phyloP scores from a whole-genome alignment of 192 early-diverging fungal genomes.

The Podila verticillata region DNA sequence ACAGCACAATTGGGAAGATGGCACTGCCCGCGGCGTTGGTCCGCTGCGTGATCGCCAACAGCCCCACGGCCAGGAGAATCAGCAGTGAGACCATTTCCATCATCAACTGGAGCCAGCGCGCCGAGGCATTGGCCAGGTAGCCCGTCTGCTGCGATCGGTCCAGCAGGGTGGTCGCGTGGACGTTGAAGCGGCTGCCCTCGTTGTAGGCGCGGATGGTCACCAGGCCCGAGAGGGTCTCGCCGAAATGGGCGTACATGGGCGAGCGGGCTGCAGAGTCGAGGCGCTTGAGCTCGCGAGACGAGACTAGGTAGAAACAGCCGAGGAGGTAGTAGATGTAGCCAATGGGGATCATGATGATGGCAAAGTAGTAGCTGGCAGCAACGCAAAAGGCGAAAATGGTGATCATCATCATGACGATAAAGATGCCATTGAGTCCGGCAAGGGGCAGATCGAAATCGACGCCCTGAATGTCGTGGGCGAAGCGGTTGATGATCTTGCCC shows the following conservation, averaged over 20 bases:
- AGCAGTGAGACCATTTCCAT: slow-evolving; percentile 79
- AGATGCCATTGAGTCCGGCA: slow-evolving; percentile 51
- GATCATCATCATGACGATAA: slow-evolving; percentile 46
- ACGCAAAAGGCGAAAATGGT: slow-evolving; percentile 60
- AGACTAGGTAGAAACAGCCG: slow-evolving; percentile 63
- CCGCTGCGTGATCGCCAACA: slow-evolving; percentile 71
- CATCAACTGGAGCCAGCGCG: slow-evolving; percentile 70
- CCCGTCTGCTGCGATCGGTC: slow-evolving; percentile 78
- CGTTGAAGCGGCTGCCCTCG: slow-evolving; percentile 71
- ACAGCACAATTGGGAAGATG: slow-evolving; percentile 63
- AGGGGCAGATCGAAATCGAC: slow-evolving; percentile 67
- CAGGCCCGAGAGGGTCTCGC: slow-evolving; percentile 49
- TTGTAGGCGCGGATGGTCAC: slow-evolving; percentile 73
- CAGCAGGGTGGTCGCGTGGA: slow-evolving; percentile 66
- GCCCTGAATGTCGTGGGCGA: slow-evolving; percentile 78
- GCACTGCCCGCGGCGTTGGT: slow-evolving; percentile 41
- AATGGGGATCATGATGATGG: slow-evolving; percentile 43
- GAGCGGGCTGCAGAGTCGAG: slow-evolving; percentile 65
- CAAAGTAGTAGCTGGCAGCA: slow-evolving; percentile 65
- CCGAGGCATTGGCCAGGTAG: slow-evolving; percentile 69
- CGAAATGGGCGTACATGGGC: slow-evolving; percentile 13
- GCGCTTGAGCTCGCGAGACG: slow-evolving; percentile 84
- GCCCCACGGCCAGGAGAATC: slow-evolving; percentile 75
- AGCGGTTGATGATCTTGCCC: slow-evolving; percentile 82
- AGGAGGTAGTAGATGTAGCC: slow-evolving; percentile 59